Evolutionary conservation across 2,329 filamentous ascomycete species (phyloP).

Genomic region (Neonectria ditissima): DNA sequence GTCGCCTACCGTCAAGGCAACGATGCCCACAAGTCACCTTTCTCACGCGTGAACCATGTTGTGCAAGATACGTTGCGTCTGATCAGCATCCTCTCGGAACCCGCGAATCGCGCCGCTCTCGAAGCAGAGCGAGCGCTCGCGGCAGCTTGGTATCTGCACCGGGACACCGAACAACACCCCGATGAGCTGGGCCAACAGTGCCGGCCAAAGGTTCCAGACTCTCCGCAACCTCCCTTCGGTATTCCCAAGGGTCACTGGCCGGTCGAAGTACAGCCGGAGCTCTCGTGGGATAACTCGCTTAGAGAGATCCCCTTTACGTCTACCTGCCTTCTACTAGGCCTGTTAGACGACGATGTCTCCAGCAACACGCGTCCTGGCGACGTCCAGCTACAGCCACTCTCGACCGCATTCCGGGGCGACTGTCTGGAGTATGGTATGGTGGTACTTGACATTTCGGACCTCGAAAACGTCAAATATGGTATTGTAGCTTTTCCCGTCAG

Average conservation of each 20-base stretch:
- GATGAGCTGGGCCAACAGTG: neutral
- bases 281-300: constrained; percentile 1
- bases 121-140: constrained; percentile 4
- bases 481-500: constrained; percentile 11
- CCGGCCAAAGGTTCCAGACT: constrained; percentile 3
- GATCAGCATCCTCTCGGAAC: neutral
- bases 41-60: neutral
- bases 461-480: constrained; percentile 1
- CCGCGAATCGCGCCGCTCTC: constrained; percentile 1
- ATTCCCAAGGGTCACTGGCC: neutral
- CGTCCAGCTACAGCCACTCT: constrained; percentile 7
- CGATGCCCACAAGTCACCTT: neutral
- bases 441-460: constrained; percentile 4
- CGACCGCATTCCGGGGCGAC: constrained; percentile 8
- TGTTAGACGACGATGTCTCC: neutral
- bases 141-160: neutral
- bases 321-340: constrained; percentile 9
- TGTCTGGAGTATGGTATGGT: constrained; percentile 1
- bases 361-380: constrained; percentile 1
- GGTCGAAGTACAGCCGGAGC: neutral
- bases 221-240: neutral
- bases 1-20: constrained; percentile 5
- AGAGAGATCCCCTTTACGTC: constrained; percentile 10
- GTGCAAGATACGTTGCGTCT: neutral
- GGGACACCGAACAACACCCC: neutral